Evolutionary conservation across 768 basidiomycete species (phyloP).

Genomic region (Tephrocybe rancida): DNA sequence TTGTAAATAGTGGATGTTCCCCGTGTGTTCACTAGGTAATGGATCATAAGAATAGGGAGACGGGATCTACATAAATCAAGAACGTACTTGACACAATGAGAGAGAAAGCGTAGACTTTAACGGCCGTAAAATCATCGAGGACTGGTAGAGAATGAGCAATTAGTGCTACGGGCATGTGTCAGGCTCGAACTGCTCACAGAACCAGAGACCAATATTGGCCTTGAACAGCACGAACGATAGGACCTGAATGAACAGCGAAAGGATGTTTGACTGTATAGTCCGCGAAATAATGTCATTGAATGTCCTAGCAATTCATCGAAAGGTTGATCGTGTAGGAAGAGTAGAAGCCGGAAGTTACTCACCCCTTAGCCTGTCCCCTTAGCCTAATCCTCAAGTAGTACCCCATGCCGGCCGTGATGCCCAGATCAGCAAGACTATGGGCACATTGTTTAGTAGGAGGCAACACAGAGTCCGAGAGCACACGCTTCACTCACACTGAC

Average conservation of each 20-base stretch:
- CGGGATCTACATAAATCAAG: too few species aligned
- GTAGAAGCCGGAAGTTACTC: neutral
- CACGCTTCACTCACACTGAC: neutral
- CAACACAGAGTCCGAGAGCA: neutral
- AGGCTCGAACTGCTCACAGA: neutral
- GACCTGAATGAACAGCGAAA: neutral
- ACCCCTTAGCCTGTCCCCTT: conserved; percentile 2
- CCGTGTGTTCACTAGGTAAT: neutral
- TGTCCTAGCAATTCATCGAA: neutral
- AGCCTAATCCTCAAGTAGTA: neutral
- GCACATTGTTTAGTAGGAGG: too few species aligned
- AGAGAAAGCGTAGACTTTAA: conserved; percentile 4
- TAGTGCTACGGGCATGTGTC: too few species aligned
- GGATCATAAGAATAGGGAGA: neutral
- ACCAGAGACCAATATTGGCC: conserved; percentile 2
- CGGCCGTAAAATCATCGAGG: conserved; percentile 4
- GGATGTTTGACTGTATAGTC: conserved; percentile 2
- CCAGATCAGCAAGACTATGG: conserved; percentile 1
- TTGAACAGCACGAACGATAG: conserved; percentile 5
- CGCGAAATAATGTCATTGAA: conserved; percentile 2
- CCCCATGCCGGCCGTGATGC: neutral
- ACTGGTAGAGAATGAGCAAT: neutral
- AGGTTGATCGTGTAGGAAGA: neutral
- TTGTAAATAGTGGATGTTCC: neutral
- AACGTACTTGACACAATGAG: conserved; percentile 2